These are phyloP conservation scores for Deakozyma indianensis DNA, from an alignment of 805 yeast genomes.

Conservation along the genomic window DNA sequence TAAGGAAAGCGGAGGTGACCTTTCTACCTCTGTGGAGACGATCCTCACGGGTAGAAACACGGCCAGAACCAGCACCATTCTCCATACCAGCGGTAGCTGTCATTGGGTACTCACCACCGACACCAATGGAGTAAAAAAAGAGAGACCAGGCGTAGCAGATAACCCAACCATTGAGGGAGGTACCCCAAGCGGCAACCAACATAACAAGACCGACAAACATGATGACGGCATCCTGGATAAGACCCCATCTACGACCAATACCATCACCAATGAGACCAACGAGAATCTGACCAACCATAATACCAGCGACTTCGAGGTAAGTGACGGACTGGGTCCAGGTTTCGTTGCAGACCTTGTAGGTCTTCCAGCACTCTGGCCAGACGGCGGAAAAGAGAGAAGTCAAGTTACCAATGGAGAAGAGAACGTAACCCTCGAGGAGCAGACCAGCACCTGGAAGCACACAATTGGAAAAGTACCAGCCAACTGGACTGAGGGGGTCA, in stretches of 20 bases:
- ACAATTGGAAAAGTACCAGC: constrained; percentile 22
- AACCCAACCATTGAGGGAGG: constrained; percentile 40
- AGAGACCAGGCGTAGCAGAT: constrained; percentile 31
- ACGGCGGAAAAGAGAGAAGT: constrained; percentile 17
- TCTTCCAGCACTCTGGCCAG: constrained; percentile 25
- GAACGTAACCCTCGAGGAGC: constrained; percentile 24
- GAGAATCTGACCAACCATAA: constrained; percentile 44
- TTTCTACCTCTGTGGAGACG: constrained; percentile 27
- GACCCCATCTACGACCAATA: constrained; percentile 47
- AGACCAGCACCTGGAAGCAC: constrained; percentile 27
- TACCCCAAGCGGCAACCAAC: constrained; percentile 48
- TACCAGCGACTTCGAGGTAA: constrained; percentile 28
- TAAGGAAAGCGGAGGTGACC: constrained; percentile 21
- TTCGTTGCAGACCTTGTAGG: constrained; percentile 17
- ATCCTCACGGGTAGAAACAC: constrained; percentile 18
- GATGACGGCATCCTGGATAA: constrained; percentile 41
- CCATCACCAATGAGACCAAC: constrained; percentile 46
- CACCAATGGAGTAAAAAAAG: constrained; percentile 36
- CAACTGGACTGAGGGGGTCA: constrained; percentile 22
- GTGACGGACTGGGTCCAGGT: constrained; percentile 23
- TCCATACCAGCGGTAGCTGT: constrained; percentile 50
- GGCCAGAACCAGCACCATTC: constrained; percentile 28
- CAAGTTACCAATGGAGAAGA: constrained; percentile 24
- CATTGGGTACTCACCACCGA: constrained; percentile 58
- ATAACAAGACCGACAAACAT: constrained; percentile 42